Base-by-base conservation (phyloP, 2,329 filamentous ascomycete species). In the Colletotrichum lupini region DNA sequence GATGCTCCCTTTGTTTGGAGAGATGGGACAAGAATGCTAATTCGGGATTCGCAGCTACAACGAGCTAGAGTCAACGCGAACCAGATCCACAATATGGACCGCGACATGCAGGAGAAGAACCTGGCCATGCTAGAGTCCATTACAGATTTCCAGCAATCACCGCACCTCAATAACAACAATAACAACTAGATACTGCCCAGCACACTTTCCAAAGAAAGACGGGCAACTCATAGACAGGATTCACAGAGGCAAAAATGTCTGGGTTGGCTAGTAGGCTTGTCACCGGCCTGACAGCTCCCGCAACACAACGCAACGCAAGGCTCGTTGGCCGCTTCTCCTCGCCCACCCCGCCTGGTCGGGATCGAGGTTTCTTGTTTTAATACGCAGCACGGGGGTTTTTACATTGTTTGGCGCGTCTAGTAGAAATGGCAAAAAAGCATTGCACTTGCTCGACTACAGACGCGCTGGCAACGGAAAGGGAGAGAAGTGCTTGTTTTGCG, bases 51-150 rank as follows among this genome's bases (percentile, higher is more conserved):
- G 22, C 68, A 78, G 77, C 72, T 78, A 22, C 76, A 77, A 67
- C 73, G 74, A 76, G 77, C 77, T 70, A 76, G 83, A 53, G 73
- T 84, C 61, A 84, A 83, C 72, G 82, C 85, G 52, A 87, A 86
- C 78, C 86, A 87, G 76, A 83, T 90, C 67, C 84, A 87, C 76
- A 82, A 85, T 75, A 85, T 90, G 77, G 88, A 90, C 80, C 84
- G 87, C 73, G 88, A 90, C 77, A 88, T 90, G 85, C 85, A 85
- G 79, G 85, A 88, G 74, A 86, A 87, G 66, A 90, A 90, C 78
- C 81, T 88, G 77, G 85, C 68, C 42, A 74, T 77, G 70, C 65
- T 77, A 32, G 71, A 76, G 26, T 77, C 76, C 53, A 77, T 77
- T 35, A 77, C 76, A 46, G 73, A 75, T 55, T 75, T 75, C 8